phyloP scores from a whole-genome alignment of 2,329 filamentous ascomycete species.

The Ceratocystis colombiana region DNA sequence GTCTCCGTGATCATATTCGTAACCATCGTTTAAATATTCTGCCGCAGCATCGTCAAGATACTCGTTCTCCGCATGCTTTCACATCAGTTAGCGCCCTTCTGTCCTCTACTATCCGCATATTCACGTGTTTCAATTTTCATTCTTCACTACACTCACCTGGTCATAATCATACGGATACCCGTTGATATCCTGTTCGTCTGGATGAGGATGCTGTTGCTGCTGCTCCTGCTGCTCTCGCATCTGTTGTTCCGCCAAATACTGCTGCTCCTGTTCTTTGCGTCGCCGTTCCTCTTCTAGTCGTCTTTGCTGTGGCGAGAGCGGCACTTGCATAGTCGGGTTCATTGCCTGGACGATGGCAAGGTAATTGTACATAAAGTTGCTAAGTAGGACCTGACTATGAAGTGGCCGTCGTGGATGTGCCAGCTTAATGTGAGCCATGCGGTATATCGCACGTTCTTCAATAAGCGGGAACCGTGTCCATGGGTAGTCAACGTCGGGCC shows the following conservation, averaged over 20 bases:
- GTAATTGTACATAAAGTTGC: slow-evolving; percentile 99
- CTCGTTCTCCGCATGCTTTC: slow-evolving; percentile 37
- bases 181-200: slow-evolving; percentile 36
- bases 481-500: slow-evolving; percentile 85
- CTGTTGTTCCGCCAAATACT: slow-evolving; percentile 41
- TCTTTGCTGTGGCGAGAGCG: slow-evolving; percentile 67
- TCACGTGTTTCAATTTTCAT: not conserved
- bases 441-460: slow-evolving; percentile 92
- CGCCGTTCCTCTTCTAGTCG: slow-evolving; percentile 47
- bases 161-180: slow-evolving; percentile 47
- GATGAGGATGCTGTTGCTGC: slow-evolving; percentile 31
- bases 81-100: slow-evolving; percentile 7
- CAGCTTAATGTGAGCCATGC: slow-evolving; percentile 97
- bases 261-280: slow-evolving; percentile 42
- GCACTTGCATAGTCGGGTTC: slow-evolving; percentile 90
- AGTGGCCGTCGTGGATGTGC: slow-evolving; percentile 90
- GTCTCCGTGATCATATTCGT: slow-evolving; percentile 36
- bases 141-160: slow-evolving; percentile 36
- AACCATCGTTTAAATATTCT: slow-evolving; percentile 44
- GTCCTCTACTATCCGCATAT: no score
- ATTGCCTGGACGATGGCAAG: slow-evolving; percentile 97
- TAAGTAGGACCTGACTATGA: slow-evolving; percentile 88
- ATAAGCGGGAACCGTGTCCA: slow-evolving; percentile 93
- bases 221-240: slow-evolving; percentile 37
- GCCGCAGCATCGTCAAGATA: slow-evolving; percentile 38